Base-by-base conservation (phyloP, 1,284 basidiomycete species). In the Leucoagaricus sp. region DNA sequence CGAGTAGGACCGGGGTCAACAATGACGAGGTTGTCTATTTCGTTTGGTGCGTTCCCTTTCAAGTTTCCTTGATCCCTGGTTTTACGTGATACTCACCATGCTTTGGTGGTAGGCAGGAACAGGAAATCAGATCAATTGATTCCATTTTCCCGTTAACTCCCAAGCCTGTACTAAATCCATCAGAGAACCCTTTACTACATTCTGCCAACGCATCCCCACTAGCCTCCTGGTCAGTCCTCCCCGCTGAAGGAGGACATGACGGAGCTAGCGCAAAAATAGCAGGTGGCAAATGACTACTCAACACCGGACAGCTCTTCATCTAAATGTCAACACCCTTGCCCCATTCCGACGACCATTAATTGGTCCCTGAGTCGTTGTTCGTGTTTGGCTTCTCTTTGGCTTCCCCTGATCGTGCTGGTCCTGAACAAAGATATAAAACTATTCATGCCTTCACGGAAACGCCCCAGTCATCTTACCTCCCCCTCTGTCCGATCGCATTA, bases 221-320 rank as follows among this genome's bases (percentile, higher is more conserved):
- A n/a, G 8, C 17, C 19, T 19, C 7, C 17, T 29, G 19, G 41
- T 12, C 42, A 45, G 8, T n/a, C 26, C 21, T 17, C n/a, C 9
- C 31, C 41, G 25, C 21, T 17, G 23, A 26, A 45, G 10, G 13
- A 19, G 19, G 33, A 25, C 42, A 53, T 53, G 41, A 31, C 31
- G 51, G 51, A 45, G 51, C 34, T 53, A 53, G 31, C n/a, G n/a
- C 46, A 41, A 44, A 19, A 23, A 33, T 23, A 36, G 42, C 21
- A 53, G 9, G 19, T 2, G 15, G n/a, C 4, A 19, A 31, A 45
- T 45, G 12, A 28, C 15, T 45, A 31, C 12, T 19, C 19, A 23
- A 34, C 31, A n/a, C 6, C 17, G 15, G 17, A 15, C 25, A 42
- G 26, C n/a, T n/a, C n/a, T n/a, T n/a, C n/a, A n/a, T n/a, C n/a